Percentiles rank a stretch among this genome's conserved stretches.
Evolutionary conservation across 1,284 basidiomycete genomes (phyloP).

Genomic region (Sporisorium sorghi): DNA sequence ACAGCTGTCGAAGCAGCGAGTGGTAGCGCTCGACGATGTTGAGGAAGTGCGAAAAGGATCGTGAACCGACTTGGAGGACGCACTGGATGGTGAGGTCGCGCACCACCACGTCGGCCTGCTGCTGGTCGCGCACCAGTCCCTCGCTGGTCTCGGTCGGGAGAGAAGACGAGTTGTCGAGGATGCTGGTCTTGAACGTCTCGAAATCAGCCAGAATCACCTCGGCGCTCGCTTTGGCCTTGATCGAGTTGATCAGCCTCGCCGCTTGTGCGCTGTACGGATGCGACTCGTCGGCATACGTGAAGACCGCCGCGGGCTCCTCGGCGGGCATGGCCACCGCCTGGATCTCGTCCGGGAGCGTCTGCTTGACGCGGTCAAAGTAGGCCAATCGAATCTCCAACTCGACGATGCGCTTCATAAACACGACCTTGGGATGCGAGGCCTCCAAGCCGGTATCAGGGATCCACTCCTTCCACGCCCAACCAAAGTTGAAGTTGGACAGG

Average conservation of each 20-base stretch:
- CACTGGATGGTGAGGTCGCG: constrained; percentile 88
- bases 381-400: constrained; percentile 91
- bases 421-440: constrained; percentile 80
- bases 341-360: constrained; percentile 83
- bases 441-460: constrained; percentile 82
- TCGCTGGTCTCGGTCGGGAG: constrained; percentile 71
- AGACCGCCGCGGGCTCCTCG: constrained; percentile 84
- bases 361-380: constrained; percentile 91
- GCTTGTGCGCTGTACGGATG: constrained; percentile 84
- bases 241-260: constrained; percentile 80
- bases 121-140: constrained; percentile 64
- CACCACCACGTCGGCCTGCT: constrained; percentile 75
- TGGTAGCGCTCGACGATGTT: constrained; percentile 97
- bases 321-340: constrained; percentile 78
- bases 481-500: constrained; percentile 96
- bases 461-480: constrained; percentile 99
- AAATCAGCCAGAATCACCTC: constrained; percentile 84
- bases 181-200: constrained; percentile 71
- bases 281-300: constrained; percentile 80
- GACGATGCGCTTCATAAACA: constrained; percentile 86
- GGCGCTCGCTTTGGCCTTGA: constrained; percentile 78
- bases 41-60: constrained; percentile 96
- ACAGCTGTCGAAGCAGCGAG: constrained; percentile 82
- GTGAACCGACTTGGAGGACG: constrained; percentile 87
- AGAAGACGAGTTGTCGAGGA: constrained; percentile 28